Evolutionary conservation across 495 filamentous ascomycete genomes (phyloP).

Genomic region (Melanomma pulvis-pyrius): DNA sequence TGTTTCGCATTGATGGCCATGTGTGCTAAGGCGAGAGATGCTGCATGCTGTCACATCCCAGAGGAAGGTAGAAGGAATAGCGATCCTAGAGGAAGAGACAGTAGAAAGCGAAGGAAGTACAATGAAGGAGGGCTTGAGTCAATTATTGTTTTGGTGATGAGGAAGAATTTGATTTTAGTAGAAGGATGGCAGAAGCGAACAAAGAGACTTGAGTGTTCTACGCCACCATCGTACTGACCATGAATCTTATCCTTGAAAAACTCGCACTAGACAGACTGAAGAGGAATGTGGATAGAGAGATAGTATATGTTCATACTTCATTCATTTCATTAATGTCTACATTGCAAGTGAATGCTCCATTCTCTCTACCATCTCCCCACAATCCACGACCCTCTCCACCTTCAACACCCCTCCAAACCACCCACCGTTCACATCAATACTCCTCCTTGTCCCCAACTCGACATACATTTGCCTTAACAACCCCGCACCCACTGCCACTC

Average conservation of each 20-base stretch:
- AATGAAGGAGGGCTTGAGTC: neutral
- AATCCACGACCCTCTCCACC: conserved; percentile 10
- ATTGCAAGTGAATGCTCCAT: neutral
- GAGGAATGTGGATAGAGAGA: neutral
- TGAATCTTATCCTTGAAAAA: too few species aligned
- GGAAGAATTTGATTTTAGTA: neutral
- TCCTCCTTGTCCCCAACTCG: conserved; percentile 17
- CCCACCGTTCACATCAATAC: neutral
- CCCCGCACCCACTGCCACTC: neutral
- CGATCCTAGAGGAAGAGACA: neutral
- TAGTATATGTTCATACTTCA: neutral
- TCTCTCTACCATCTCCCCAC: neutral
- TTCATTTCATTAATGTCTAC: neutral
- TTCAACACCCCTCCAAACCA: neutral
- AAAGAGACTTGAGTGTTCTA: neutral
- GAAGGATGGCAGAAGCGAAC: neutral
- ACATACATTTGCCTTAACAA: conserved; percentile 20
- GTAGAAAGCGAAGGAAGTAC: neutral
- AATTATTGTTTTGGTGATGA: neutral
- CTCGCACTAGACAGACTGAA: neutral
- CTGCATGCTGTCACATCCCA: neutral
- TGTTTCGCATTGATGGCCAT: neutral
- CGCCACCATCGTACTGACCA: neutral
- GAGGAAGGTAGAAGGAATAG: neutral
- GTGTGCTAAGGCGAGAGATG: neutral